Base-by-base conservation (phyloP, 2,329 filamentous ascomycete genomes). In the Scopulariopsis brevicaulis region DNA sequence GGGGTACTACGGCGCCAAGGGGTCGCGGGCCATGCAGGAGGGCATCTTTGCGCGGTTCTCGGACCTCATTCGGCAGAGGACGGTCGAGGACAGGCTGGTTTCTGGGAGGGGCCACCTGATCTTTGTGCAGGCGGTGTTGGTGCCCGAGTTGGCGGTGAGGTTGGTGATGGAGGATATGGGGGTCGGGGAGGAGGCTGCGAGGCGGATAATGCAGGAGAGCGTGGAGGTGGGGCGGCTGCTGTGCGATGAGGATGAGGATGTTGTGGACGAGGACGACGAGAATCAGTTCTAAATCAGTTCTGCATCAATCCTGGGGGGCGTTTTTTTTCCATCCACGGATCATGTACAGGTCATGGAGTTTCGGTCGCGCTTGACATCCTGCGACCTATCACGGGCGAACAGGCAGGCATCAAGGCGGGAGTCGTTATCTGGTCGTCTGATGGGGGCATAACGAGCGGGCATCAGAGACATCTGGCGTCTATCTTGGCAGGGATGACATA, bases 1-100 rank as follows among this genome's bases (percentile, higher is more conserved):
- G 11, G 91, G 91, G 0, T 96, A 96, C 70, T 96, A 96, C 70
- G 91, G 91, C 1, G 80, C 85, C 2, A 81, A 85, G 22, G 91
- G 91, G 1, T 77, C 87, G 56, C 81, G 82, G 54, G 72, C 80
- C 56, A 89, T 96, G 79, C 87, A 83, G 52, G 85, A 89, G 64
- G 80, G 79, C 58, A 79, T 91, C 43, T 83, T 88, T 59, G 66
- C 72, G 3, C 75, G 76, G 53, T 85, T 89, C 67, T 81, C 80
- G 15, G 68, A 75, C 10, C 69, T 81, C 60, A 70, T 93, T 34
- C 83, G 86, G 59, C 75, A 80, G 62, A 77, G 81, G 58, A 82
- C 86, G 1, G 74, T 84, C 18, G 75, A 78, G 56, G 88, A 93
- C 66, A 73, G 76, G 18, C 74, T 90, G 20, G 81, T 92, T 59